A percentile compares a stretch with the other conserved stretches of the same genome.
These are phyloP conservation scores for Phylloporus scabripes DNA, from an alignment of 768 basidiomycete species.

Conservation along the genomic window DNA sequence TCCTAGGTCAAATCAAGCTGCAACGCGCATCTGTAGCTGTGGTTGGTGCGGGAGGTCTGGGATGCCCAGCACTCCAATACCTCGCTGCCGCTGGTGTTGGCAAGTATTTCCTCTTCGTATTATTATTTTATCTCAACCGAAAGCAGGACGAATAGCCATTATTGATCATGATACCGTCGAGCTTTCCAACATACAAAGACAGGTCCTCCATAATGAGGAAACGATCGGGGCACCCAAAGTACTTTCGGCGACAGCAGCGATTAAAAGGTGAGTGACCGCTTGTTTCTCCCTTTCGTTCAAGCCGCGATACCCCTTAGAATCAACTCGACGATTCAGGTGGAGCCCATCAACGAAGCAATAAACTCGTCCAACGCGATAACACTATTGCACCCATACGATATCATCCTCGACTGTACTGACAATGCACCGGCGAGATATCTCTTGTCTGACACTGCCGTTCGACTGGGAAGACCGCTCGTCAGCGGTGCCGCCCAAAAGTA, in stretches of 20 bases:
- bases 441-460: conserved; percentile 79
- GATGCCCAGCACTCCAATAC: conserved; percentile 94
- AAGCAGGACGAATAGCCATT: conserved; percentile 75
- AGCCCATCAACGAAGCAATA: conserved; percentile 50
- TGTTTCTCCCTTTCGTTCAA: not conserved
- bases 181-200: conserved; percentile 85
- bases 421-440: conserved; percentile 90
- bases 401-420: conserved; percentile 93
- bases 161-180: conserved; percentile 88
- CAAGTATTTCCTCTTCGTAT: conserved; percentile 32
- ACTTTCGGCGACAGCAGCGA: conserved; percentile 67
- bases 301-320: conserved; percentile 43
- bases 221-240: conserved; percentile 77
- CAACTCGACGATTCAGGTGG: conserved; percentile 63
- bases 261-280: conserved; percentile 48
- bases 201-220: conserved; percentile 77
- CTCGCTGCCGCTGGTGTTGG: conserved; percentile 90
- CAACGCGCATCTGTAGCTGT: conserved; percentile 73
- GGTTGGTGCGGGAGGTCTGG: conserved; percentile 92
- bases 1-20: conserved; percentile 77
- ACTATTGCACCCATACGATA: conserved; percentile 57
- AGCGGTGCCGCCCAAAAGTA: conserved; percentile 88
- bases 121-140: conserved; percentile 2
- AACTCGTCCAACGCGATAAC: conserved; percentile 57
- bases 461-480: conserved; percentile 74